Evolutionary conservation across 2,329 filamentous ascomycete genomes (phyloP).

Genomic region (Paracoccidioides lutzii): DNA sequence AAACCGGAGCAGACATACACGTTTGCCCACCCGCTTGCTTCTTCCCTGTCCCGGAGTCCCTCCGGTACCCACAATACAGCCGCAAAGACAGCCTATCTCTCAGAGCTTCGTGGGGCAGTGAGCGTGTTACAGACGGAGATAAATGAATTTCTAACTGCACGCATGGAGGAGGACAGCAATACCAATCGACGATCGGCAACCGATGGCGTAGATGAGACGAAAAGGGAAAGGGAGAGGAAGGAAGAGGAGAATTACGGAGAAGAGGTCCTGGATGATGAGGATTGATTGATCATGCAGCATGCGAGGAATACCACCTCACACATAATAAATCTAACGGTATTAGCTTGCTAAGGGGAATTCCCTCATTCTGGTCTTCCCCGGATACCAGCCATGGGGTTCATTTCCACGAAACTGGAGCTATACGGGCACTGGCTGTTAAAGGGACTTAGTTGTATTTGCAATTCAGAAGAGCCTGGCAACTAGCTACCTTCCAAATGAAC

Average conservation of each 20-base stretch:
- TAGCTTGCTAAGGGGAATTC: background rate
- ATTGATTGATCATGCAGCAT: conserved; percentile 13
- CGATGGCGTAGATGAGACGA: conserved; percentile 8
- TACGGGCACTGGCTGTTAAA: too few relatives aligned
- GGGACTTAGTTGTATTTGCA: background rate
- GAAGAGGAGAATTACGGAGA: conserved; percentile 64
- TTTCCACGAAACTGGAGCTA: background rate
- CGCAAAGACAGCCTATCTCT: conserved; percentile 42
- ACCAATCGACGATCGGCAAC: conserved; percentile 19
- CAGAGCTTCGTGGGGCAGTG: conserved; percentile 37
- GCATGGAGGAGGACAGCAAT: conserved; percentile 49
- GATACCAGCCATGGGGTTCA: background rate
- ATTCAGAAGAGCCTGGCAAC: background rate
- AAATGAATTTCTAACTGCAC: conserved; percentile 47
- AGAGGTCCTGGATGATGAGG: conserved; percentile 58
- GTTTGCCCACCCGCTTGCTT: conserved; percentile 22
- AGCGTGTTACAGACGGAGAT: conserved; percentile 43
- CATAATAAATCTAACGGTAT: background rate
- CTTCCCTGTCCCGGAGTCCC: conserved; percentile 11
- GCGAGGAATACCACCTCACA: background rate
- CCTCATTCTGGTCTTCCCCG: background rate
- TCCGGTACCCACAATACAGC: conserved; percentile 12
- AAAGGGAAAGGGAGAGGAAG: conserved; percentile 25
- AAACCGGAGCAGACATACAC: conserved; percentile 20
- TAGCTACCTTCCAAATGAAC: background rate